These are phyloP conservation scores for Phytophthora lateralis DNA, from an alignment of 352 stramenopile species.

Conservation along the genomic window DNA sequence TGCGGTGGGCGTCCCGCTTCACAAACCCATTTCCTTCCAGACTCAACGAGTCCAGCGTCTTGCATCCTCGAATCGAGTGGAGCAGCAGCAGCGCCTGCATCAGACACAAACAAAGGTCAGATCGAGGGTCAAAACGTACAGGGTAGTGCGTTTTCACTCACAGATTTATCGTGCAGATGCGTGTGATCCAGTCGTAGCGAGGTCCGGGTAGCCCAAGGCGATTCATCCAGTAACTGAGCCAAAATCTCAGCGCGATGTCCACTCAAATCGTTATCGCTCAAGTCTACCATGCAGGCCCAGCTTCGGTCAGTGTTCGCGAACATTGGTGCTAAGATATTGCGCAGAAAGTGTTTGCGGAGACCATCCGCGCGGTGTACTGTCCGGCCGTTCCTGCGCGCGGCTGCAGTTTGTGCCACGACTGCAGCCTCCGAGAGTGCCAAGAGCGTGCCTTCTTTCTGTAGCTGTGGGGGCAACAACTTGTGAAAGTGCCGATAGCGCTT, in stretches of 20 bases:
- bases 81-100: conserved; percentile 62
- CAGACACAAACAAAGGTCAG: conserved; percentile 15
- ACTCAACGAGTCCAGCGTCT: conserved; percentile 60
- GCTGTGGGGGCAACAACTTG: conserved; percentile 21
- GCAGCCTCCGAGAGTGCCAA: conserved; percentile 28
- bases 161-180: conserved; percentile 60
- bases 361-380: conserved; percentile 36
- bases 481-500: conserved; percentile 38
- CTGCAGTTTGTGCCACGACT: conserved; percentile 32
- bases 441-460: conserved; percentile 31
- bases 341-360: conserved; percentile 52
- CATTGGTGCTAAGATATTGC: conserved; percentile 67
- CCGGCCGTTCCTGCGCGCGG: conserved; percentile 16
- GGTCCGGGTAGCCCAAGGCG: conserved; percentile 42
- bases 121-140: neutral
- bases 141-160: conserved; percentile 21
- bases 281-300: conserved; percentile 53
- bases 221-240: conserved; percentile 53
- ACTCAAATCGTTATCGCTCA: conserved; percentile 81
- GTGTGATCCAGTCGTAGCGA: conserved; percentile 66
- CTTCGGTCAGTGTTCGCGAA: conserved; percentile 59
- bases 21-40: conserved; percentile 75
- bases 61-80: conserved; percentile 59
- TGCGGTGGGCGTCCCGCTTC: conserved; percentile 34
- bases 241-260: conserved; percentile 51